Conservation (phyloP, 2,329 filamentous ascomycete species). For the Monosporascus sp. region DNA sequence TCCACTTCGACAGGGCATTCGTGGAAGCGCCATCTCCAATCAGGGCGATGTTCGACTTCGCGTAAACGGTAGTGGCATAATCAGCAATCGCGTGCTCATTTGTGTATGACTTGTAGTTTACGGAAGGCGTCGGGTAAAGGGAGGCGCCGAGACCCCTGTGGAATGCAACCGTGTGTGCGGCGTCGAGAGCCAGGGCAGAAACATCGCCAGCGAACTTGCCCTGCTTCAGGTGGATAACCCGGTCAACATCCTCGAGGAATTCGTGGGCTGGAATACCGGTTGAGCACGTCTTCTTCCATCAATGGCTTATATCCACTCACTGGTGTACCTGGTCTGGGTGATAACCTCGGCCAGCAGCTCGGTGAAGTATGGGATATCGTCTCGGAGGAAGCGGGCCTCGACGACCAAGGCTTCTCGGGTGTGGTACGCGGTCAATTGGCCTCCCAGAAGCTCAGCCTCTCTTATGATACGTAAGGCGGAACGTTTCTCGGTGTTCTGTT, state of each 20-base stretch:
- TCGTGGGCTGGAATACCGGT: conserved; percentile 62
- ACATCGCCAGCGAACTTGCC: conserved; percentile 60
- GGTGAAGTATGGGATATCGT: conserved; percentile 95
- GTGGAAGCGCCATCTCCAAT: conserved; percentile 83
- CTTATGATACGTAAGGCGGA: conserved; percentile 88
- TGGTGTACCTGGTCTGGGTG: conserved; percentile 78
- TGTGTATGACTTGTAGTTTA: conserved; percentile 74
- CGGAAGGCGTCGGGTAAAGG: conserved; percentile 65
- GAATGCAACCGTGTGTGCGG: conserved; percentile 55
- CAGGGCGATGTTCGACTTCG: conserved; percentile 85
- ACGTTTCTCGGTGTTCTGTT: conserved; percentile 76
- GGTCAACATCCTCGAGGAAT: conserved; percentile 81
- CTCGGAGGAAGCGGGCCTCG: conserved; percentile 89
- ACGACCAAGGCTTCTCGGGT: conserved; percentile 90
- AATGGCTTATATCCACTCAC: conserved; percentile 39
- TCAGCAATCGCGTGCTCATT: conserved; percentile 67
- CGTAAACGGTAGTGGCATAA: conserved; percentile 75
- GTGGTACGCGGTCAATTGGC: conserved; percentile 81
- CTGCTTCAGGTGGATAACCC: conserved; percentile 72
- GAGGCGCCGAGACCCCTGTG: conserved; percentile 81
- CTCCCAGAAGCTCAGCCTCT: conserved; percentile 92
- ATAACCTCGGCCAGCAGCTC: conserved; percentile 92
- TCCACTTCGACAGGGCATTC: conserved; percentile 77
- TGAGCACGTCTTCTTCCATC: conserved; percentile 9
- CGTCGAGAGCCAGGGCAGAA: conserved; percentile 70